phyloP scores from a whole-genome alignment of 441 rosid genomes.

The Bruguiera hainesii region DNA sequence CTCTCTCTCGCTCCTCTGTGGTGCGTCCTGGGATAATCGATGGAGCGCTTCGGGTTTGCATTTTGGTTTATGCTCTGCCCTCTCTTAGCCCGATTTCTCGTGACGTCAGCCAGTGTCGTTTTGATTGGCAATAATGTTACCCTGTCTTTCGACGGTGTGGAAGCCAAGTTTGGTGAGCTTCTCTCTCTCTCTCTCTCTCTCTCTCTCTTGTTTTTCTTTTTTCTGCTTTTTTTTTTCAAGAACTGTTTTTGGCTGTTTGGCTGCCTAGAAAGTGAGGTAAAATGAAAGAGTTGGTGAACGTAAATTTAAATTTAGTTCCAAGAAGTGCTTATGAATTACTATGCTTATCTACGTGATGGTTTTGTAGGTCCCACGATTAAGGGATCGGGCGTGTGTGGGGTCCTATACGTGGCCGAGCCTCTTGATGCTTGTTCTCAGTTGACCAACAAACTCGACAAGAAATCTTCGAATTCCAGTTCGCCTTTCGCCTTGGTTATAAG shows the following conservation, averaged over 20 bases:
- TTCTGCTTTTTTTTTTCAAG: too few species aligned
- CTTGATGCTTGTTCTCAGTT: constrained; percentile 67
- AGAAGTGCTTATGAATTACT: neutral
- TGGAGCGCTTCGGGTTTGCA: constrained; percentile 14
- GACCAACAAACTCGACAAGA: constrained; percentile 38
- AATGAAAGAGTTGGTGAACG: too few species aligned
- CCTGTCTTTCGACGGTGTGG: constrained; percentile 67
- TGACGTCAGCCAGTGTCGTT: constrained; percentile 51
- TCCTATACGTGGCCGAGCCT: constrained; percentile 60
- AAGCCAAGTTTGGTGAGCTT: constrained; percentile 77
- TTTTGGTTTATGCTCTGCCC: constrained; percentile 32
- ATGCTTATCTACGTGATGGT: neutral
- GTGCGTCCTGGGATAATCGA: neutral
- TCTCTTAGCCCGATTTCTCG: constrained; percentile 26
- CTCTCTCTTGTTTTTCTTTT: too few species aligned
- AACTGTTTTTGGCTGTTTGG: constrained; percentile 9
- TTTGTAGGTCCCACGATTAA: constrained; percentile 49
- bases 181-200: neutral
- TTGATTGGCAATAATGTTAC: constrained; percentile 57
- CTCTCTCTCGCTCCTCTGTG: neutral
- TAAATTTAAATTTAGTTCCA: too few species aligned
- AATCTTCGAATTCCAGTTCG: constrained; percentile 32
- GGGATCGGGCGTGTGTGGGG: constrained; percentile 66
- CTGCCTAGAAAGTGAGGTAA: constrained; percentile 7
- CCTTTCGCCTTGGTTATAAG: constrained; percentile 63